phyloP scores from a whole-genome alignment of 805 yeast genomes.

The Citeromyces matritensis region DNA sequence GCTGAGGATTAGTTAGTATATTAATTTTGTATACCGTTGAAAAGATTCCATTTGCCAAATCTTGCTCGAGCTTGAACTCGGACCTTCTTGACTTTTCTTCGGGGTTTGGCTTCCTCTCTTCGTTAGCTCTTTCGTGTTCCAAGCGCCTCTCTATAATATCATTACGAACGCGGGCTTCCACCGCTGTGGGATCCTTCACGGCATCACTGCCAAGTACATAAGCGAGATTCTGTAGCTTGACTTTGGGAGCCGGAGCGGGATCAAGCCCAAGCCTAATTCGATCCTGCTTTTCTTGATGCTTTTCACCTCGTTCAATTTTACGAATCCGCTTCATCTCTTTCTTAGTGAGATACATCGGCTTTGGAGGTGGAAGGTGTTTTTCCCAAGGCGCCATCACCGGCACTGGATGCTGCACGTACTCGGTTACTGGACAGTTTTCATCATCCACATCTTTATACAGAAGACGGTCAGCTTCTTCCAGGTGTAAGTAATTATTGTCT shows the following conservation, averaged over 20 bases:
- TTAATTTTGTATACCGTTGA: constrained; percentile 46
- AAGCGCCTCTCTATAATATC: constrained; percentile 51
- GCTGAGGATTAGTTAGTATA: constrained; percentile 44
- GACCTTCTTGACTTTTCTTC: constrained; percentile 42
- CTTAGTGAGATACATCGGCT: constrained; percentile 53
- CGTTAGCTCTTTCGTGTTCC: constrained; percentile 47
- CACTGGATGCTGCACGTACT: constrained; percentile 75
- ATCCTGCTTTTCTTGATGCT: constrained; percentile 60
- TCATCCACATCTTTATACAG: constrained; percentile 19
- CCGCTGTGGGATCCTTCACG: constrained; percentile 76
- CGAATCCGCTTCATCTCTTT: constrained; percentile 63
- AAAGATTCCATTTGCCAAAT: constrained; percentile 31
- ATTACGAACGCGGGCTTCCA: constrained; percentile 54
- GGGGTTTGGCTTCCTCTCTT: constrained; percentile 40
- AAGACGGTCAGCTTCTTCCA: constrained; percentile 12
- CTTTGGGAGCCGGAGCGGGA: constrained; percentile 83
- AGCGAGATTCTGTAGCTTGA: constrained; percentile 74
- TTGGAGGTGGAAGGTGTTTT: constrained; percentile 19
- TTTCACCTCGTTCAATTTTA: constrained; percentile 47
- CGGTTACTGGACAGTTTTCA: constrained; percentile 35
- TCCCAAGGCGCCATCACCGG: constrained; percentile 50
- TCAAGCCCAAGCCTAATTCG: constrained; percentile 67
- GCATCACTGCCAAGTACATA: constrained; percentile 76
- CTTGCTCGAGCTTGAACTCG: constrained; percentile 26
- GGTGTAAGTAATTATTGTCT: constrained; percentile 17